Percentiles rank a stretch among this genome's conserved stretches.
Conservation (phyloP, 2,329 filamentous ascomycete genomes). For the Cytospora schulzeri region DNA sequence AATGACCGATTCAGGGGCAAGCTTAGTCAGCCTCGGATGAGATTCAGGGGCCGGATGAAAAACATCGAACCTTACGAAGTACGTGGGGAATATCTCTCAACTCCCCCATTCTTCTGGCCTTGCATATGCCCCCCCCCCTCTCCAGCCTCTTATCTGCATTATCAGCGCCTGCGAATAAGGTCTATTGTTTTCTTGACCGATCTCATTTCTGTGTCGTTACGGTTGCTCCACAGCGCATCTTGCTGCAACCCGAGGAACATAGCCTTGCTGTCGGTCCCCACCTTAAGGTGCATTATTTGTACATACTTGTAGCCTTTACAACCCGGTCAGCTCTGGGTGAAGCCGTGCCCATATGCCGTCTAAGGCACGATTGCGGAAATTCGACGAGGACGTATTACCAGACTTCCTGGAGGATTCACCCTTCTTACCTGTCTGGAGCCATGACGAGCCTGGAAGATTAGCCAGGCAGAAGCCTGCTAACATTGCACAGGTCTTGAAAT, state of each 20-base stretch:
- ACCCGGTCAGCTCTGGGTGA: background rate
- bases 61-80: background rate
- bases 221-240: too few relatives aligned
- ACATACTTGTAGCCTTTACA: background rate
- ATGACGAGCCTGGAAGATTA: background rate
- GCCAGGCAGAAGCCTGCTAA: background rate
- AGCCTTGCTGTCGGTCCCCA: background rate
- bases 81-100: background rate
- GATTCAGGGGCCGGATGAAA: slow-evolving; percentile 1
- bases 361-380: background rate
- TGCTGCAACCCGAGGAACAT: background rate
- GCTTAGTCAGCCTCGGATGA: slow-evolving; percentile 17
- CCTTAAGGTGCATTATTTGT: background rate
- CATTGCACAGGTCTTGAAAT: slow-evolving; percentile 10
- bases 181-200: background rate
- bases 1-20: slow-evolving; percentile 1
- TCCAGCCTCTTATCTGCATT: background rate
- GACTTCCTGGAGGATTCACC: slow-evolving; percentile 17
- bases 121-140: too few relatives aligned
- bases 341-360: slow-evolving; percentile 1
- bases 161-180: background rate
- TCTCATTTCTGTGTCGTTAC: background rate
- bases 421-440: slow-evolving; percentile 16
- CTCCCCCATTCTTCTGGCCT: slow-evolving; percentile 9
- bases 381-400: slow-evolving; percentile 12